Base-by-base conservation (phyloP, 768 basidiomycete genomes). In the Multifurca ochricompacta region DNA sequence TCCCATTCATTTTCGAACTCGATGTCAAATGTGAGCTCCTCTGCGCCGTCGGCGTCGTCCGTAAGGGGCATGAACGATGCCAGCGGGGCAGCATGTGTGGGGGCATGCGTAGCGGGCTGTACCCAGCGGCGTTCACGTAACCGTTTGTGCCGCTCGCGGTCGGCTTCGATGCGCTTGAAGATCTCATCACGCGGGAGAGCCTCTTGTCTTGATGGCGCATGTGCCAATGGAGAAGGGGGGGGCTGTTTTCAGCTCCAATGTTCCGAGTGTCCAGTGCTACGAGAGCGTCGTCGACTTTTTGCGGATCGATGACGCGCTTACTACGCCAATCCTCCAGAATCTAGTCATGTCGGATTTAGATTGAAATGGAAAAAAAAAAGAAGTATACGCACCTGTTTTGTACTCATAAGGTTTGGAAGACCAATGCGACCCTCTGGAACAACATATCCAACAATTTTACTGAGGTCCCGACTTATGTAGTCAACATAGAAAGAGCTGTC, bases 1-100 rank as follows among this genome's bases (percentile, higher is more conserved):
- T 91, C 89, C 88, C 89, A 91, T 57, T 87, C 87, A 58, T 90
- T 89, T 63, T 91, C 88, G 62, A 91, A 91, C 67, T 91, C 87
- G 51, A 91, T 85, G 60, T 90, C 89, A 40, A 85, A 70, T 18
- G 81, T 72, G 34, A 82, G 61, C 65, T 86, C 83, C 36, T 79
- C 78, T 40, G 77, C 77, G 1, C 78, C 79, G 47, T 78, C 77
- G 13, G 66, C 70, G 2, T 75, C 66, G 39, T 77, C 77, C 7
- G 75, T 73, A 19, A 84, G 67, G 1, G 83, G 83, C 53, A 82
- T 68, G 66, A 85, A 85, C 31, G 78, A 78, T 7, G 81, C 77
- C 4, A 85, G 69, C 72, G 77, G 35, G 34, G 77, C 65, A 54
- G 74, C 43, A 64, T 51, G 54, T 73, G 66, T 1, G 19, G 72